These are phyloP conservation scores for Trichoderma reesei DNA, from an alignment of 495 filamentous ascomycete species.

Conservation along the genomic window DNA sequence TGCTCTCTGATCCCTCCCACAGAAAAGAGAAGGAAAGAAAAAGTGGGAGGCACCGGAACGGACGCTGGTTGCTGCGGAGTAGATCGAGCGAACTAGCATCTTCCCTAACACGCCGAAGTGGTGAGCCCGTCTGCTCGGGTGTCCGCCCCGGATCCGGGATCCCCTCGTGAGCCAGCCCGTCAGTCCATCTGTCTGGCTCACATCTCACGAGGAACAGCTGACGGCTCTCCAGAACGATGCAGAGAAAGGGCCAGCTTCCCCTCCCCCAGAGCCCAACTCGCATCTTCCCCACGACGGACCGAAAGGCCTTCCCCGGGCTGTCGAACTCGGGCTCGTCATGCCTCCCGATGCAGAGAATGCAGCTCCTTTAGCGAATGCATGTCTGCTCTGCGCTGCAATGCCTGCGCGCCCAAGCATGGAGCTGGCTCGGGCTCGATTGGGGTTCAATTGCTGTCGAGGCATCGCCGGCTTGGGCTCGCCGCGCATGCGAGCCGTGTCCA, in stretches of 20 bases:
- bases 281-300: slow-evolving; percentile 7
- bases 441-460: background rate
- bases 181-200: background rate
- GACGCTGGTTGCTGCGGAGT: background rate
- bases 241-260: background rate
- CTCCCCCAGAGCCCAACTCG: background rate
- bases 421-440: background rate
- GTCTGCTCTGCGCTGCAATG: slow-evolving; percentile 1
- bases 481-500: background rate
- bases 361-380: slow-evolving; percentile 1
- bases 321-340: background rate
- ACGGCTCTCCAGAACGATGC: background rate
- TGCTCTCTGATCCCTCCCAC: background rate
- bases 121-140: background rate
- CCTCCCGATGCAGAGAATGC: slow-evolving; percentile 5
- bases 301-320: slow-evolving; percentile 5
- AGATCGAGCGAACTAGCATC: background rate
- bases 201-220: background rate
- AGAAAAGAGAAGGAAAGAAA: background rate
- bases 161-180: background rate
- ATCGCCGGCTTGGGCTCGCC: background rate
- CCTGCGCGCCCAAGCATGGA: slow-evolving; percentile 6
- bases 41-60: background rate
- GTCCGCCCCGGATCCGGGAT: slow-evolving; percentile 7
- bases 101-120: background rate